Base-by-base conservation (phyloP, 306 rosid species). In the Acmispon strigosus region DNA sequence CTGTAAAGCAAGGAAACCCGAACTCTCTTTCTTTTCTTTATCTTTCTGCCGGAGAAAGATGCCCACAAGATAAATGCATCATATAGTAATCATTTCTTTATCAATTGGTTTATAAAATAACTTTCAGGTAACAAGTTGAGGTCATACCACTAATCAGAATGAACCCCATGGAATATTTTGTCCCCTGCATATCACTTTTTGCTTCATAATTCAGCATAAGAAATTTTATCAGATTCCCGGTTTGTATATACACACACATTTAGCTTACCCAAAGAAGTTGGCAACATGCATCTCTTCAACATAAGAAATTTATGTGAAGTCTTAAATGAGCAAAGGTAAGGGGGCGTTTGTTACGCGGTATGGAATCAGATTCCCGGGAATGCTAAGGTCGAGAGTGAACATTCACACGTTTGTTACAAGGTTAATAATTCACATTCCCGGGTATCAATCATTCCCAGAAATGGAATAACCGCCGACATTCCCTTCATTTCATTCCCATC, bases 201-300 rank as follows among this genome's bases (percentile, higher is more conserved):
- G 66, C 66, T 66, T 20, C 73, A 75, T 79, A 58, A 79, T 81
- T 62, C 79, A 71, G 84, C 56, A 22, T 57, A 73, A 50, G 57
- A 67, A 66, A 62, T 51, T 15, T 63, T 63, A 24, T 43, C 45
- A 32, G 78, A 75, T 80, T 71, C 68, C 56, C 41, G 11, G 53
- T 19, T 50, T 48, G 55, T 61, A 27, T 52, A 75, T 62, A 74
- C 70, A 76, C 76, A 45, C 32, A 2, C 67, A 72, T 59, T 69
- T 58, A 59, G 83, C 75, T 32, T 72, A 34, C 63, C 77, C 73
- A 44, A 78, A 82, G 75, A 57, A 74, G 79, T 83, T 74, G 88
- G 79, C 84, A 76, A 48, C 59, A 81, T 61, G 72, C 70, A 72
- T 82, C 45, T 64, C 68, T 8, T 8, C 11, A 18, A 72, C 50